Conservation (phyloP, 2,329 filamentous ascomycete species). For the Aureobasidium sp. region DNA sequence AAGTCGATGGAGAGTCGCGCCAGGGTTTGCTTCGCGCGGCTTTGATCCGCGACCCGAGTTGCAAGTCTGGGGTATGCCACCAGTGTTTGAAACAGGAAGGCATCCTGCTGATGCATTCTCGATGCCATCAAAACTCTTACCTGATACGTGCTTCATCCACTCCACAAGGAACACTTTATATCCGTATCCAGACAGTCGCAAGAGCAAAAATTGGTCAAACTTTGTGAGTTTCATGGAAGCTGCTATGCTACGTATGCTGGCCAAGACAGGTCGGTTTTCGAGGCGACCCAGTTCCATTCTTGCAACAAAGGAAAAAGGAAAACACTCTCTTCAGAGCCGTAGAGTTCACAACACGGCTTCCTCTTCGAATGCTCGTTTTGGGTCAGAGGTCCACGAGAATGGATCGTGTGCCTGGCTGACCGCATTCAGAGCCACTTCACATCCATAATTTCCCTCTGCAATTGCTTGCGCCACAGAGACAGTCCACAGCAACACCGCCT, state of each 20-base stretch:
- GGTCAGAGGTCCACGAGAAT: too few species aligned
- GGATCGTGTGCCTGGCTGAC: too few species aligned
- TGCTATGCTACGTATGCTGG: too few species aligned
- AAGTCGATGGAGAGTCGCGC: background rate
- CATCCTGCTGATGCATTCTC: background rate
- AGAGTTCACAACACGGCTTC: too few species aligned
- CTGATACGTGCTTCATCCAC: background rate
- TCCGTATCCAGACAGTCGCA: background rate
- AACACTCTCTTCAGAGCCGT: too few species aligned
- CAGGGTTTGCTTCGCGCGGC: constrained; percentile 2
- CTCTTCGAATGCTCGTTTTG: too few species aligned
- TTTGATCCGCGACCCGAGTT: background rate
- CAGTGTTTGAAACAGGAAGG: background rate
- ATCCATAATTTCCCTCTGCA: constrained; percentile 66
- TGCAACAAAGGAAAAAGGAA: too few species aligned
- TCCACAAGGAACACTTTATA: background rate
- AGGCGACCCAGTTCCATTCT: too few species aligned
- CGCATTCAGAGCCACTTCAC: constrained; percentile 16
- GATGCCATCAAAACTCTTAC: background rate
- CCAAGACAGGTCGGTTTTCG: too few species aligned
- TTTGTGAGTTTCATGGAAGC: too few species aligned
- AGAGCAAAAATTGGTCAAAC: background rate
- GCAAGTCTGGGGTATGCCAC: background rate
- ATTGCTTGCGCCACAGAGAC: constrained; percentile 54
- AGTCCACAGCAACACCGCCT: constrained; percentile 37